phyloP scores from a whole-genome alignment of 2,329 filamentous ascomycete genomes.

The Parastagonospora avenae region DNA sequence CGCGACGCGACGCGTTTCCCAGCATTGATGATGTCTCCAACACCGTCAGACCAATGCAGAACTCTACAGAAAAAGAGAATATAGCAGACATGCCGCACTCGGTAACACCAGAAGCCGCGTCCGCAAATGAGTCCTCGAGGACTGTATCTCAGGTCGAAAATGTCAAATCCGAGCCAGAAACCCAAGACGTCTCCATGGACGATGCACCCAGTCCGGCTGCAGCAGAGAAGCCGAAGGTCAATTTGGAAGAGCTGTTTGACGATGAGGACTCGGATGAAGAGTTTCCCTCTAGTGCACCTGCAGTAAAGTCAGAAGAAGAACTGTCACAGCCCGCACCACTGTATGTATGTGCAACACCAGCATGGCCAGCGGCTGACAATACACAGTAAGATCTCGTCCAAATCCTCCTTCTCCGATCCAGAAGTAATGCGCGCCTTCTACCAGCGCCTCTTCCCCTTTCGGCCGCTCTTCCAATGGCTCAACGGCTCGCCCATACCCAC shows the following conservation, averaged over 20 bases:
- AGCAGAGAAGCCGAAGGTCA: constrained; percentile 40
- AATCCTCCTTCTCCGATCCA: constrained; percentile 66
- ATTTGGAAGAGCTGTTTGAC: constrained; percentile 65
- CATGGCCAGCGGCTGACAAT: constrained; percentile 20
- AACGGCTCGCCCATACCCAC: constrained; percentile 89
- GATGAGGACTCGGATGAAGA: constrained; percentile 63
- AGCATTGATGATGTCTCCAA: constrained; percentile 6
- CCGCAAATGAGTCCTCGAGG: constrained; percentile 44
- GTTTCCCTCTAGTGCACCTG: constrained; percentile 60
- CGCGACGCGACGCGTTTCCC: constrained; percentile 24
- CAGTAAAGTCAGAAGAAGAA: constrained; percentile 51
- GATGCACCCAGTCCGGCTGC: constrained; percentile 34
- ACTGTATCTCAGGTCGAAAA: constrained; percentile 47
- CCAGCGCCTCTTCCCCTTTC: constrained; percentile 92
- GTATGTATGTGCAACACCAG: constrained; percentile 35
- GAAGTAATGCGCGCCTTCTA: constrained; percentile 94
- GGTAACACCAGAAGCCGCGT: constrained; percentile 46
- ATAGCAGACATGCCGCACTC: constrained; percentile 53
- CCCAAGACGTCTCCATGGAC: constrained; percentile 39
- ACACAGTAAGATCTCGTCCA: constrained; percentile 44
- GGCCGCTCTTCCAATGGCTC: constrained; percentile 95
- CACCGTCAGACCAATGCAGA: constrained; percentile 2
- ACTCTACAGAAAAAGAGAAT: constrained; percentile 1
- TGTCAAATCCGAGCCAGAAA: constrained; percentile 33
- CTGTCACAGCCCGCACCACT: constrained; percentile 44